phyloP scores from a whole-genome alignment of 345 rosid genomes.

The Salix koriyanagi region DNA sequence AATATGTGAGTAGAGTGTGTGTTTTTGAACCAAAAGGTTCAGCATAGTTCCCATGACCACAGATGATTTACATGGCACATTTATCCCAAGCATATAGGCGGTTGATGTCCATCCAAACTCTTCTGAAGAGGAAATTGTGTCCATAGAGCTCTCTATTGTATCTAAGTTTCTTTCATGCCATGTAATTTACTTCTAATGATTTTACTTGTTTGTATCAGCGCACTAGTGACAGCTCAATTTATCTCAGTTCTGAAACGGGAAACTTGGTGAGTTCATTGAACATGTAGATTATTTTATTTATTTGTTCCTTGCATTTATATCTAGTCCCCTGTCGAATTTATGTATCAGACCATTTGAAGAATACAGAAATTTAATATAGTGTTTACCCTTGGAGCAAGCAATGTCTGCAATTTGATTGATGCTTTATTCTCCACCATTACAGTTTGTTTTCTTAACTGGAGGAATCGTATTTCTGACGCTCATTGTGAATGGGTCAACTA shows the following conservation, averaged over 20 bases:
- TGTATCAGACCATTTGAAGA: not conserved
- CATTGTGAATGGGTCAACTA: conserved; percentile 83
- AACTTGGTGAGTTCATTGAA: conserved; percentile 54
- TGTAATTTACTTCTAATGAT: conserved; percentile 5
- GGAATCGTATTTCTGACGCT: conserved; percentile 94
- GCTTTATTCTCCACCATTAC: conserved; percentile 16
- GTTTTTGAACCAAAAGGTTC: not conserved
- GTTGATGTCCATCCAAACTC: not conserved
- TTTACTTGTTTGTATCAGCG: conserved; percentile 40
- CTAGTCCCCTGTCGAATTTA: not conserved
- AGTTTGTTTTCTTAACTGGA: conserved; percentile 95
- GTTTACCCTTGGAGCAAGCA: not conserved
- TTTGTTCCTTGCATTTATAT: not conserved
- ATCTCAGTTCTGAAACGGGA: conserved; percentile 64
- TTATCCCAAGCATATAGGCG: not conserved
- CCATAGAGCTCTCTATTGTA: not conserved
- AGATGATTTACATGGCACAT: not conserved
- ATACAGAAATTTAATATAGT: not conserved
- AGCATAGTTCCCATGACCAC: not conserved
- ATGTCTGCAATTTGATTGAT: conserved; percentile 3
- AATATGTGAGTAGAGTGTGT: too few species aligned
- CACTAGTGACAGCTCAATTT: conserved; percentile 44
- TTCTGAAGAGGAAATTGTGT: not conserved
- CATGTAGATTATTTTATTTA: conserved; percentile 5
- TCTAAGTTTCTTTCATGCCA: not conserved